Percentiles rank a stretch among this genome's conserved stretches.
Conservation (phyloP, 2,329 filamentous ascomycete genomes). For the Pseudopyricularia cyperi region DNA sequence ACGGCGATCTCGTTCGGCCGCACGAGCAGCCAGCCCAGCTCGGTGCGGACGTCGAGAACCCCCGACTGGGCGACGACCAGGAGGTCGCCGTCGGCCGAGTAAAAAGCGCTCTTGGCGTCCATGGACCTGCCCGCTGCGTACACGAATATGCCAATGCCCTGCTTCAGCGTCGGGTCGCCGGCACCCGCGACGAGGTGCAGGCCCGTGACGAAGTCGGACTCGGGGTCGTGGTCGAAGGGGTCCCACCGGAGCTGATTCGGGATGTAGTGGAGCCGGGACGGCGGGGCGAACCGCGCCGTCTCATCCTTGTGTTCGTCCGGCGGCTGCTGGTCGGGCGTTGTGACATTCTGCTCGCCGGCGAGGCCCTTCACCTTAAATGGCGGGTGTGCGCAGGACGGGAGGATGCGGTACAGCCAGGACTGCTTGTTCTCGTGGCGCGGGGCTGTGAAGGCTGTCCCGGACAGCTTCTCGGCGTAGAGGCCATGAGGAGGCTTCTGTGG, state of each 20-base stretch:
- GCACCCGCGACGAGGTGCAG: slow-evolving; percentile 54
- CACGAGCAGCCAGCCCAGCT: slow-evolving; percentile 47
- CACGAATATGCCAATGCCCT: slow-evolving; percentile 54
- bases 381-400: slow-evolving; percentile 49
- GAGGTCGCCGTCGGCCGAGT: slow-evolving; percentile 56
- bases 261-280: slow-evolving; percentile 39
- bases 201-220: slow-evolving; percentile 26
- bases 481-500: slow-evolving; percentile 68
- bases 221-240: slow-evolving; percentile 40
- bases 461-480: slow-evolving; percentile 69
- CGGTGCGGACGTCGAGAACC: slow-evolving; percentile 50
- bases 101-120: slow-evolving; percentile 54
- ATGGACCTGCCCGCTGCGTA: slow-evolving; percentile 58
- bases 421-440: slow-evolving; percentile 56
- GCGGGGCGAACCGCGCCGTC: not conserved
- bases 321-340: not conserved
- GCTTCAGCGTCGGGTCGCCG: slow-evolving; percentile 58
- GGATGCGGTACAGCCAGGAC: slow-evolving; percentile 57
- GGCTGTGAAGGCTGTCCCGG: slow-evolving; percentile 57
- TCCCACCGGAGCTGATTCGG: slow-evolving; percentile 63
- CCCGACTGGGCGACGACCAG: slow-evolving; percentile 55
- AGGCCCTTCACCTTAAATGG: slow-evolving; percentile 33
- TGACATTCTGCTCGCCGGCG: slow-evolving; percentile 13
- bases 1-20: slow-evolving; percentile 53
- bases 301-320: not conserved